phyloP scores from a whole-genome alignment of 140 eudicot genomes.

The Flaveria floridana region DNA sequence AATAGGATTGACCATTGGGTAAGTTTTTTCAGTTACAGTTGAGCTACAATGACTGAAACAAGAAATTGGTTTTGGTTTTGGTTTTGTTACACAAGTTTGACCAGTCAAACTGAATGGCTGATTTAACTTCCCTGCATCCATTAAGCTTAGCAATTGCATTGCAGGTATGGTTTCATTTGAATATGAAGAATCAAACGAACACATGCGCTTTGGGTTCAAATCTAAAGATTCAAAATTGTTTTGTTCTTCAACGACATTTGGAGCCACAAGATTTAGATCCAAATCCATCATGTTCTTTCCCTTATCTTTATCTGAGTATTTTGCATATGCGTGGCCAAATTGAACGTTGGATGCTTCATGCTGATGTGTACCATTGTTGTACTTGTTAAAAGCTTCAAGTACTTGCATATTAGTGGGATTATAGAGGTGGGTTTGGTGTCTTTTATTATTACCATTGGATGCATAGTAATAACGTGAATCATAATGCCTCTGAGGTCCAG shows the following conservation, averaged over 20 bases:
- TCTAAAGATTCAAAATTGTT: constrained; percentile 32
- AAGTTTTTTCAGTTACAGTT: constrained; percentile 19
- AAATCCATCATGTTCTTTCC: constrained; percentile 46
- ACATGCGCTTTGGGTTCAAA: constrained; percentile 25
- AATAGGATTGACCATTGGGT: constrained; percentile 25
- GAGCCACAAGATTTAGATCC: constrained; percentile 44
- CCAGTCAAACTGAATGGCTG: constrained; percentile 27
- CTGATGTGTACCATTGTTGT: constrained; percentile 27
- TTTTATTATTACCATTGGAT: constrained; percentile 6
- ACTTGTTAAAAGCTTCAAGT: constrained; percentile 23
- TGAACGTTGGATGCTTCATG: constrained; percentile 21
- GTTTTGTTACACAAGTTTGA: constrained; percentile 28
- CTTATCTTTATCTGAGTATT: constrained; percentile 29
- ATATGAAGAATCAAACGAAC: constrained; percentile 35
- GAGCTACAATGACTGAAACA: constrained; percentile 31
- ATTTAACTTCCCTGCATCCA: constrained; percentile 50
- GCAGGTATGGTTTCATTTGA: constrained; percentile 54
- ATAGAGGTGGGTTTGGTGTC: constrained; percentile 22
- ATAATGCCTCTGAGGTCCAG: constrained; percentile 22
- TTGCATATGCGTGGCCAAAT: constrained; percentile 29
- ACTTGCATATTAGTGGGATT: constrained; percentile 21
- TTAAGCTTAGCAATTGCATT: constrained; percentile 52
- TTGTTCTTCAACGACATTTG: constrained; percentile 34
- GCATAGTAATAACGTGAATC: constrained; percentile 27
- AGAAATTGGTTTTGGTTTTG: constrained; percentile 36